Base-by-base conservation (phyloP, 768 basidiomycete species). In the Auricularia sp. region DNA sequence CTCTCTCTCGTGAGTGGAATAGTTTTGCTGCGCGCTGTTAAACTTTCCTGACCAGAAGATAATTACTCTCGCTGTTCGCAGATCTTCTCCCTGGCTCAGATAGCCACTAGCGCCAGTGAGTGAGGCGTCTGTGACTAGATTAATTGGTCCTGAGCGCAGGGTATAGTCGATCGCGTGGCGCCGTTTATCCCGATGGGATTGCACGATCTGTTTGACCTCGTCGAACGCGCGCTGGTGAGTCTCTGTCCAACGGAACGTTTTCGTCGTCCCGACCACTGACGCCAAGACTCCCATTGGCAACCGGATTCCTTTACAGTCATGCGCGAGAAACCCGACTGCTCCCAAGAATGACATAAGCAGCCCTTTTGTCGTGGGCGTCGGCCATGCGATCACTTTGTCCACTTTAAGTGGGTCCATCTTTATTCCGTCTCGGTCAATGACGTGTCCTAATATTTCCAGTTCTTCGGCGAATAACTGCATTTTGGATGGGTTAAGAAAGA, bases 121-220 rank as follows among this genome's bases (percentile, higher is more conserved):
- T 21, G 29, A 62, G 3, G 64, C 65, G 42, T 67, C 66, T 21
- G 66, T 76, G 0, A 75, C 68, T 34, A 78, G 59, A 64, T 69
- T 73, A 10, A 78, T 73, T 0, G 44, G 62, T 3, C 67, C 63
- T 10, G 73, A 66, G 10, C 61, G 63, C 1, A 29, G 44, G n/a
- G 47, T 34, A 62, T 67, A 54, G 36, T 63, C 62, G 16, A 63
- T n/a, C 4, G 23, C 42, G n/a, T 36, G 35, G 5, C 43, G 62
- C 6, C 29, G 23, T 16, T 21, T 59, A 54, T 47, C 36, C 35
- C 64, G 18, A 42, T 61, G 60, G 2, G 61, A 36, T 4, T 59
- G 56, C 23, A 60, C 47, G 21, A 51, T 51, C 11, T 6, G 47
- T 16, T 51, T 10, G 10, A 51, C 47, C 21, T 51, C 47, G 8